A percentile compares a stretch with the other conserved stretches of the same genome.
phyloP scores from a whole-genome alignment of 352 stramenopile genomes.

The Pythium guiyangense region DNA sequence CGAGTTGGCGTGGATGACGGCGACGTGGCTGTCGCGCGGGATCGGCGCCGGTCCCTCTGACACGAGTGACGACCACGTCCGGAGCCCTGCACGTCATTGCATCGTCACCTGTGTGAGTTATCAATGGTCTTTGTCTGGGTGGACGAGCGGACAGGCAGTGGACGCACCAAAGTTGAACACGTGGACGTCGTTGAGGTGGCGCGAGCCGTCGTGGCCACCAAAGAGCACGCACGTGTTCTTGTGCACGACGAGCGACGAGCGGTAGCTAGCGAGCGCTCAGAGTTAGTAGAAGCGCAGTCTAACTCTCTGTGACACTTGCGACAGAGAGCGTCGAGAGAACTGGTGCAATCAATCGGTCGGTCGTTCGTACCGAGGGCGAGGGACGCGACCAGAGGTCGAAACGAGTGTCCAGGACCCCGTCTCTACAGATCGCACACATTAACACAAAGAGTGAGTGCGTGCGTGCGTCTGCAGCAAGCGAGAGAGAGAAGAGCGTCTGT shows the following conservation, averaged over 20 bases:
- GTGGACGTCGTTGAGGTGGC: conserved; percentile 97
- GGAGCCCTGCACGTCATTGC: conserved; percentile 30
- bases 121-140: not conserved
- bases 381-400: conserved; percentile 57
- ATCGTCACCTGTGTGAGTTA: not conserved
- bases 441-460: not conserved
- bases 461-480: not conserved
- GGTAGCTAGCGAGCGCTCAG: conserved; percentile 40
- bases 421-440: conserved; percentile 30
- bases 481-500: not conserved
- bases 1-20: conserved; percentile 89
- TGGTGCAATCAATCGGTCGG: not conserved
- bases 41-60: conserved; percentile 90
- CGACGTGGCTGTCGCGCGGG: conserved; percentile 95
- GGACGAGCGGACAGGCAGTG: not conserved
- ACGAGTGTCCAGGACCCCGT: conserved; percentile 87
- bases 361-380: conserved; percentile 52
- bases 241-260: conserved; percentile 89
- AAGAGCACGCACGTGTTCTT: conserved; percentile 95
- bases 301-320: not conserved
- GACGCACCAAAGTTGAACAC: conserved; percentile 93
- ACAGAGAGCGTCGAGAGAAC: not conserved
- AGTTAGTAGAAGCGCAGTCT: not conserved
- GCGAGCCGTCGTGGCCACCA: conserved; percentile 95
- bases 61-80: conserved; percentile 87